A percentile compares a stretch with the other conserved stretches of the same genome.
Evolutionary conservation across 176 grass and related monocot species (phyloP).

Genomic region (Elaeis guineensis): DNA sequence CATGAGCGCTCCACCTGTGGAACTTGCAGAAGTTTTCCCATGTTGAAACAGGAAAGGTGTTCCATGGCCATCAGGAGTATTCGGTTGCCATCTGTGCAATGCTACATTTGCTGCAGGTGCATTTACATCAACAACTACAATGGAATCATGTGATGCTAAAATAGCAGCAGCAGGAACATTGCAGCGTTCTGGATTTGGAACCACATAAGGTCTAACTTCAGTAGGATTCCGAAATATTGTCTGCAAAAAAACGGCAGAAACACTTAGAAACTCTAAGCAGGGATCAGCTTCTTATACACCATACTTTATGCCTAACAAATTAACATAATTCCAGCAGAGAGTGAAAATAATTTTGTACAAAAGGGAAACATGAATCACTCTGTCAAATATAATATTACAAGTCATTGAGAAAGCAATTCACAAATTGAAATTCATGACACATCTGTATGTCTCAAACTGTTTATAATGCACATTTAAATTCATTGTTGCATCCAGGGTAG

Average conservation of each 20-base stretch:
- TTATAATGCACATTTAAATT: no score
- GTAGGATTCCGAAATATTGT: conserved; percentile 96
- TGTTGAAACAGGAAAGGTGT: conserved; percentile 93
- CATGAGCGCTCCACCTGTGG: conserved; percentile 71
- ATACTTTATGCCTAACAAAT: not conserved
- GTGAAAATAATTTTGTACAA: no score
- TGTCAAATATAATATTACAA: no score
- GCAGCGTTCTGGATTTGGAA: conserved; percentile 84
- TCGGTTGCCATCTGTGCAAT: conserved; percentile 94
- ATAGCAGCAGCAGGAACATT: conserved; percentile 83
- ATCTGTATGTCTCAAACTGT: no score
- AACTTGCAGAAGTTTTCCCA: conserved; percentile 45
- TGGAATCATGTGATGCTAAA: conserved; percentile 75
- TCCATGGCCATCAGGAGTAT: conserved; percentile 94
- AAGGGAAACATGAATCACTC: no score
- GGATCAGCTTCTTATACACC: not conserved
- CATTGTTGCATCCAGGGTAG: no score
- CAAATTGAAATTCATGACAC: no score
- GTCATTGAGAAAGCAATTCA: no score
- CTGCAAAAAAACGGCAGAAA: conserved; percentile 34
- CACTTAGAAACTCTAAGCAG: not conserved
- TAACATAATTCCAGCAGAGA: not conserved
- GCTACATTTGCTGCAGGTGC: conserved; percentile 73
- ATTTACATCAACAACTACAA: conserved; percentile 71
- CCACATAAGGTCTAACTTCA: conserved; percentile 69